Percentiles rank a stretch among this genome's conserved stretches.
Evolutionary conservation across 2,329 filamentous ascomycete species (phyloP).

Genomic region (Stagonosporopsis vannaccii): DNA sequence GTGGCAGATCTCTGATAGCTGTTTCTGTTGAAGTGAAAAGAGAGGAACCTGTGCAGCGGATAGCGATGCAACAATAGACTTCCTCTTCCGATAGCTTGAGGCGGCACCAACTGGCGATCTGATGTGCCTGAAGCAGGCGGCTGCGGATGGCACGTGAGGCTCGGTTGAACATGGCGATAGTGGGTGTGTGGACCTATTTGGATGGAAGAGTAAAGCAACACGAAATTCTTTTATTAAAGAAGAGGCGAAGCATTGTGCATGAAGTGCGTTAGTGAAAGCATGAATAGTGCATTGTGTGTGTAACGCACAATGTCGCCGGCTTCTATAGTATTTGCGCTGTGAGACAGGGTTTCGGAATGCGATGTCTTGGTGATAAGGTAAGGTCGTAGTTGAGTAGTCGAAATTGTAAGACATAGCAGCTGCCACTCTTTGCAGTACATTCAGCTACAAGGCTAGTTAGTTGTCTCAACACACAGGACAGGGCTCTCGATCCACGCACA

Average conservation of each 20-base stretch:
- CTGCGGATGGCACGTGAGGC: neutral
- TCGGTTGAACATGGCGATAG: neutral
- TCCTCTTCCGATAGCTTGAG: neutral
- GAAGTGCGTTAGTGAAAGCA: neutral
- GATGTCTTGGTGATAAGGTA: no score
- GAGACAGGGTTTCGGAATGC: neutral
- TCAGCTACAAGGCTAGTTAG: no score
- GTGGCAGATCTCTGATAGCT: neutral
- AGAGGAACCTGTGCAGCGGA: neutral
- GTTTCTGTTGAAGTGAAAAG: neutral
- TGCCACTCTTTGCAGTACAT: no score
- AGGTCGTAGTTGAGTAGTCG: neutral
- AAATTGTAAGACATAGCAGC: neutral
- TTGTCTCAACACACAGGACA: no score
- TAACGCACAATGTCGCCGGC: neutral
- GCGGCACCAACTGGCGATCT: slow-evolving; percentile 1
- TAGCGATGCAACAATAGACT: neutral
- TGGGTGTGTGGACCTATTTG: no score
- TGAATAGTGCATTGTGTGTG: neutral
- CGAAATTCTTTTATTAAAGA: neutral
- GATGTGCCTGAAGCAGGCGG: neutral
- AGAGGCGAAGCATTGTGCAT: neutral
- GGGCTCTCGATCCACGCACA: no score
- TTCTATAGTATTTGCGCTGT: neutral
- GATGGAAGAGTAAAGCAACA: neutral